phyloP scores from a whole-genome alignment of 768 basidiomycete genomes.

The Coprinopsis strossmayeri region DNA sequence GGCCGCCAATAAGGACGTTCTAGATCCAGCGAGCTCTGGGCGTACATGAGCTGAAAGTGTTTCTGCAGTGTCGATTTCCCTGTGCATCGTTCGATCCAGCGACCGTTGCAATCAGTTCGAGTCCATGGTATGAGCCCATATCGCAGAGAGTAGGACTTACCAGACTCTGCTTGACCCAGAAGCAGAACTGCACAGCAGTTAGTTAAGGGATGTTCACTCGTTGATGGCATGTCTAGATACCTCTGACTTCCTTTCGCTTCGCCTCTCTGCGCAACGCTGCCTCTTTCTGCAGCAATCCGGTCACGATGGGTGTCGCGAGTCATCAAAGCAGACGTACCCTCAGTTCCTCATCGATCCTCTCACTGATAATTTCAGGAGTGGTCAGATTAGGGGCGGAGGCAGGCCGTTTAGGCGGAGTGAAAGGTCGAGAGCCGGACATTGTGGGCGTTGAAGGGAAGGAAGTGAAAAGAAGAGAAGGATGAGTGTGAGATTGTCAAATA shows the following conservation, averaged over 20 bases:
- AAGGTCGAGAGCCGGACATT: not conserved
- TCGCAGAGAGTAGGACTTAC: constrained; percentile 17
- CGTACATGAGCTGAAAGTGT: constrained; percentile 79
- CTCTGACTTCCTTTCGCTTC: constrained; percentile 40
- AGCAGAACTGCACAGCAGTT: constrained; percentile 49
- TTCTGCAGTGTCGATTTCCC: constrained; percentile 84
- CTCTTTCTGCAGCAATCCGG: constrained; percentile 9
- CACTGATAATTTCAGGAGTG: constrained; percentile 6
- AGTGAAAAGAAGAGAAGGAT: not conserved
- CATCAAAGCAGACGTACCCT: constrained; percentile 6
- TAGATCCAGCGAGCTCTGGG: constrained; percentile 59
- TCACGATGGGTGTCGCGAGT: not conserved
- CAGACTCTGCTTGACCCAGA: constrained; percentile 72
- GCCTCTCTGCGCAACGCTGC: constrained; percentile 20
- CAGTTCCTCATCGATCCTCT: constrained; percentile 15
- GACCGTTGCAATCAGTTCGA: not conserved
- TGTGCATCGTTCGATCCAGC: constrained; percentile 5
- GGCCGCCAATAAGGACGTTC: constrained; percentile 74
- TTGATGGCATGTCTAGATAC: constrained; percentile 19
- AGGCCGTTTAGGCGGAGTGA: constrained; percentile 3
- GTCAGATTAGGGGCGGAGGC: constrained; percentile 10
- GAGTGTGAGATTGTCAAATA: not conserved
- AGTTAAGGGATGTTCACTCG: not conserved
- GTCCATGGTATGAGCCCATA: not conserved
- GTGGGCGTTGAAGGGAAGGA: not conserved